Evolutionary conservation across 768 basidiomycete genomes (phyloP).

Genomic region (Russula olivacea): DNA sequence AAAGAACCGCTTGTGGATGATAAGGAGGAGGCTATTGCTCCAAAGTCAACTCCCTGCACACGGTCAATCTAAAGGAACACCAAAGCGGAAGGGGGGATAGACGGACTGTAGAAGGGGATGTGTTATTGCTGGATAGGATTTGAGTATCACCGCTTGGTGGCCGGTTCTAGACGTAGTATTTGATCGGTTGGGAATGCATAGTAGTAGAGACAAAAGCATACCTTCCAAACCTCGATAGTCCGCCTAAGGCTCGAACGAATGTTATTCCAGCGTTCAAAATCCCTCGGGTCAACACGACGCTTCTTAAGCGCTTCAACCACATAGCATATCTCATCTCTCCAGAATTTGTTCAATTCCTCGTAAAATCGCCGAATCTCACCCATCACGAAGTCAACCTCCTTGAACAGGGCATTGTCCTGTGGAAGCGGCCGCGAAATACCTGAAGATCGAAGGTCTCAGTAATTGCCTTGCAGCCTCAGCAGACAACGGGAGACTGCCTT

Average conservation of each 20-base stretch:
- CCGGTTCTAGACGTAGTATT: background rate
- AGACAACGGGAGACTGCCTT: background rate
- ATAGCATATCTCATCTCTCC: background rate
- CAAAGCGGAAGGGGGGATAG: background rate
- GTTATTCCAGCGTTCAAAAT: background rate
- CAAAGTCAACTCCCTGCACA: background rate
- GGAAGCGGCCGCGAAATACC: background rate
- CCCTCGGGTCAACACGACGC: background rate
- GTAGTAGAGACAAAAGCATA: background rate
- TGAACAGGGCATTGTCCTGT: background rate
- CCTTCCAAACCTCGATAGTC: background rate
- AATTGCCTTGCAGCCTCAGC: too few species aligned
- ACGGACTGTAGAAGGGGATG: background rate
- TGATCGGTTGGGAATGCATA: background rate
- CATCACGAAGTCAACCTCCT: background rate
- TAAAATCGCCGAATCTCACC: background rate
- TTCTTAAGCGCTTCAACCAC: background rate
- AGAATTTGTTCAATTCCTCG: background rate
- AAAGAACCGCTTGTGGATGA: background rate
- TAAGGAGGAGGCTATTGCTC: background rate
- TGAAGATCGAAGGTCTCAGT: background rate
- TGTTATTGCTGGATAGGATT: background rate
- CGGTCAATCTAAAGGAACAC: background rate
- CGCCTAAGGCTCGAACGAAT: background rate
- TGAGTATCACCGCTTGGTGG: background rate